A percentile compares a stretch with the other conserved stretches of the same genome.
Conservation (phyloP, 2,329 filamentous ascomycete genomes). For the Cladophialophora psammophila region DNA sequence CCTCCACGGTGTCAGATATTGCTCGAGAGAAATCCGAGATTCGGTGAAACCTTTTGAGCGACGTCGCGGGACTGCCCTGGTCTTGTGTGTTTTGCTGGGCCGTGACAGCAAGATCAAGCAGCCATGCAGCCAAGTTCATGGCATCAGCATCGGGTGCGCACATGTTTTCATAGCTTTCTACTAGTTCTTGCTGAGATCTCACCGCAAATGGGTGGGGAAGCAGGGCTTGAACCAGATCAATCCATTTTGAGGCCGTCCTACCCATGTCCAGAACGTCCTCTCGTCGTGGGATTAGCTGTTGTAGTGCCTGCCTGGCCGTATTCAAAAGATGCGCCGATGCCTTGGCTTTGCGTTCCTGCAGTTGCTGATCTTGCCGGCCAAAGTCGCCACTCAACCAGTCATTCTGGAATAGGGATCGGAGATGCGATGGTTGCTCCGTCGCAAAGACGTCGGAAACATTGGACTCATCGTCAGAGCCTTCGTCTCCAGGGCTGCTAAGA, state of each 20-base stretch:
- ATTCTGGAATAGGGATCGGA: conserved; percentile 32
- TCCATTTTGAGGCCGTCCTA: conserved; percentile 16
- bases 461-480: conserved; percentile 27
- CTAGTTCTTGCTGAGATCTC: conserved; percentile 24
- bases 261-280: conserved; percentile 20
- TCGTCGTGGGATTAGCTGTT: conserved; percentile 26
- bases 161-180: conserved; percentile 26
- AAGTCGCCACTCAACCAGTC: conserved; percentile 27
- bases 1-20: conserved; percentile 27
- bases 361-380: conserved; percentile 5
- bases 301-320: conserved; percentile 26
- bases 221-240: conserved; percentile 17
- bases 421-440: conserved; percentile 24
- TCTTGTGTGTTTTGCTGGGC: conserved; percentile 24
- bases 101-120: conserved; percentile 29
- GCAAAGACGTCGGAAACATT: conserved; percentile 25
- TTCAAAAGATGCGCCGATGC: conserved; percentile 22
- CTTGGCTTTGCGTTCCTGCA: conserved; percentile 13
- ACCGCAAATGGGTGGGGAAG: conserved; percentile 22
- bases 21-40: conserved; percentile 20
- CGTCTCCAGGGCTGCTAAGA: conserved; percentile 6
- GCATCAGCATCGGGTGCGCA: conserved; percentile 21
- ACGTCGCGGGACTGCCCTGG: conserved; percentile 8
- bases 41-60: conserved; percentile 13
- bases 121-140: conserved; percentile 28